A percentile compares a stretch with the other conserved stretches of the same genome.
Evolutionary conservation across 345 rosid genomes (phyloP).

Genomic region (Syzygium grande): DNA sequence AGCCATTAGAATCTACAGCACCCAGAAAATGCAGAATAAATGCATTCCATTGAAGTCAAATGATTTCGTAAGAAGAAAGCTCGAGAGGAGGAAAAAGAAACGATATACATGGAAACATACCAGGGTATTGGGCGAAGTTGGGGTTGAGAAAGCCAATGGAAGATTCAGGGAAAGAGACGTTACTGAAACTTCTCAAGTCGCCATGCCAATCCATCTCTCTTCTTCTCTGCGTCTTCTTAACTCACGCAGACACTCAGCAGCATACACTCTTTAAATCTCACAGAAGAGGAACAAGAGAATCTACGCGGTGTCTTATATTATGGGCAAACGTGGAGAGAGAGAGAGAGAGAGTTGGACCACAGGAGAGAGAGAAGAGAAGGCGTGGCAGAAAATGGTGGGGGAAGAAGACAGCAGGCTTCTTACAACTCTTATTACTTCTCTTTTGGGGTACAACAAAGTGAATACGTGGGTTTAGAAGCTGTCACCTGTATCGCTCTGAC

Average conservation of each 20-base stretch:
- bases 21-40: background rate
- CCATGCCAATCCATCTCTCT: conserved; percentile 53
- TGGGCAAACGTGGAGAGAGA: background rate
- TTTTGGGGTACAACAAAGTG: conserved; percentile 31
- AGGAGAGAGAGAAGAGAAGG: background rate
- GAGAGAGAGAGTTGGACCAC: background rate
- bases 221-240: background rate
- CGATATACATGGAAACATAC: conserved; percentile 13
- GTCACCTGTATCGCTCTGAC: background rate
- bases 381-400: conserved; percentile 1
- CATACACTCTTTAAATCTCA: background rate
- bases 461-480: background rate
- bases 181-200: conserved; percentile 11
- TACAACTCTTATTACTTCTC: conserved; percentile 10
- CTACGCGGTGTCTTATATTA: background rate
- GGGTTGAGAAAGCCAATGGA: conserved; percentile 59
- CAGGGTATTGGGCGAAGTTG: conserved; percentile 51
- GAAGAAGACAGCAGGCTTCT: conserved; percentile 4
- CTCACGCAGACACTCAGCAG: background rate
- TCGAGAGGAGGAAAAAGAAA: background rate
- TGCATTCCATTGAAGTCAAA: background rate
- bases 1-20: background rate
- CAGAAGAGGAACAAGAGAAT: background rate
- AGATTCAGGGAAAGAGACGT: conserved; percentile 29
- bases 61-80: background rate